phyloP scores from a whole-genome alignment of 768 basidiomycete species.

The Chiua virens region DNA sequence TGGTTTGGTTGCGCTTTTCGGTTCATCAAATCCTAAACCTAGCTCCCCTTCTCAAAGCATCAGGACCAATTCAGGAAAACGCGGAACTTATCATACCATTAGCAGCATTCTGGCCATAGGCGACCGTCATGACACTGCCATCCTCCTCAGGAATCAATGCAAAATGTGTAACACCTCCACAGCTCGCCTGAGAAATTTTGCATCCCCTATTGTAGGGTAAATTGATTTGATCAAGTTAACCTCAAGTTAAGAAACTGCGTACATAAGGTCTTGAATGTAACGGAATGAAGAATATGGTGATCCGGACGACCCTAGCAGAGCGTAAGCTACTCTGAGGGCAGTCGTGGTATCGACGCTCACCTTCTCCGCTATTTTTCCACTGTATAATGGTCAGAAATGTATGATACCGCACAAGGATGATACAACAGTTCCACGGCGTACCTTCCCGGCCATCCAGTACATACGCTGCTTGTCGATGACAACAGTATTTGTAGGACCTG shows the following conservation, averaged over 20 bases:
- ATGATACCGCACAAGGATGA: background rate
- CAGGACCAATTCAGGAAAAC: background rate
- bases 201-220: slow-evolving; percentile 57
- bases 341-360: slow-evolving; percentile 33
- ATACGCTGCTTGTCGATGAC: slow-evolving; percentile 84
- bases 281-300: slow-evolving; percentile 88
- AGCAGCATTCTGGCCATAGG: slow-evolving; percentile 85
- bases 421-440: slow-evolving; percentile 21
- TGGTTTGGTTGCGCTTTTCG: slow-evolving; percentile 87
- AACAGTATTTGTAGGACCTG: slow-evolving; percentile 83
- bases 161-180: slow-evolving; percentile 92
- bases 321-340: slow-evolving; percentile 2
- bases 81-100: slow-evolving; percentile 51
- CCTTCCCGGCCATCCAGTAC: slow-evolving; percentile 87
- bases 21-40: slow-evolving; percentile 74
- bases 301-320: slow-evolving; percentile 76
- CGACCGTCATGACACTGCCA: slow-evolving; percentile 75
- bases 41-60: slow-evolving; percentile 59
- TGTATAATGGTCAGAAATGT: slow-evolving; percentile 33
- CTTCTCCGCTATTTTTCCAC: slow-evolving; percentile 97
- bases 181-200: slow-evolving; percentile 64
- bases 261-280: slow-evolving; percentile 86
- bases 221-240: background rate
- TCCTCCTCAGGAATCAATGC: slow-evolving; percentile 75
- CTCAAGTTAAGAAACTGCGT: slow-evolving; percentile 16